A percentile compares a stretch with the other conserved stretches of the same genome.
phyloP scores from a whole-genome alignment of 495 filamentous ascomycete species.

The Stereocaulon alpinum region DNA sequence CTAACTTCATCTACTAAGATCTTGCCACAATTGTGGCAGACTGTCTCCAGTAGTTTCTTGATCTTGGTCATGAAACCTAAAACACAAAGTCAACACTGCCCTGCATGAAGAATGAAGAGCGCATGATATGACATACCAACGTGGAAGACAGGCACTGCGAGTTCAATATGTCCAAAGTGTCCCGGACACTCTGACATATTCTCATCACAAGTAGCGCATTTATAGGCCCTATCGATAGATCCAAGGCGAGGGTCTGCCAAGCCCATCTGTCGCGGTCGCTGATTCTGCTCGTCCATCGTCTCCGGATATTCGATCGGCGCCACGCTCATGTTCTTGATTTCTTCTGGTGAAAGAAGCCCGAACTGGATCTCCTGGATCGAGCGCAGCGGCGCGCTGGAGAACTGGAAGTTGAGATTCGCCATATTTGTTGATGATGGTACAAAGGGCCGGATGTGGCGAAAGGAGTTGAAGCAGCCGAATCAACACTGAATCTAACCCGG shows the following conservation, averaged over 20 bases:
- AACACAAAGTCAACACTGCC: slow-evolving; percentile 25
- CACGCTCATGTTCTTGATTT: slow-evolving; percentile 97
- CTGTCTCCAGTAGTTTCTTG: slow-evolving; percentile 94
- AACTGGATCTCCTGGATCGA: slow-evolving; percentile 98
- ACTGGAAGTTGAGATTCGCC: slow-evolving; percentile 85
- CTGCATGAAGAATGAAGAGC: neutral
- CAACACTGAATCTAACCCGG: neutral
- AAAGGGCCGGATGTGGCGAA: slow-evolving; percentile 6
- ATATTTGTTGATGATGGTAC: slow-evolving; percentile 42
- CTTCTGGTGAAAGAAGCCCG: slow-evolving; percentile 88
- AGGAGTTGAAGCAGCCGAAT: slow-evolving; percentile 2
- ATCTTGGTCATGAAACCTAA: slow-evolving; percentile 89
- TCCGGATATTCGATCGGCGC: slow-evolving; percentile 87
- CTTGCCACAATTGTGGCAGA: slow-evolving; percentile 97
- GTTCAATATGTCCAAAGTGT: slow-evolving; percentile 96
- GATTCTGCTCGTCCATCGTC: slow-evolving; percentile 93
- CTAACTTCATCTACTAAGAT: slow-evolving; percentile 91
- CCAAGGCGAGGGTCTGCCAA: slow-evolving; percentile 90
- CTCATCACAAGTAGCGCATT: slow-evolving; percentile 90
- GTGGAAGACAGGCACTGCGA: slow-evolving; percentile 90
- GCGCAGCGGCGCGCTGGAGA: slow-evolving; percentile 90
- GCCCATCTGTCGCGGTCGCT: slow-evolving; percentile 75
- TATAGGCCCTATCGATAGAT: slow-evolving; percentile 86
- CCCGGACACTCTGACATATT: slow-evolving; percentile 90
- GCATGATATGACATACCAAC: slow-evolving; percentile 42